Evolutionary conservation across 495 filamentous ascomycete species (phyloP).

Genomic region (Schizothecium vesticola): DNA sequence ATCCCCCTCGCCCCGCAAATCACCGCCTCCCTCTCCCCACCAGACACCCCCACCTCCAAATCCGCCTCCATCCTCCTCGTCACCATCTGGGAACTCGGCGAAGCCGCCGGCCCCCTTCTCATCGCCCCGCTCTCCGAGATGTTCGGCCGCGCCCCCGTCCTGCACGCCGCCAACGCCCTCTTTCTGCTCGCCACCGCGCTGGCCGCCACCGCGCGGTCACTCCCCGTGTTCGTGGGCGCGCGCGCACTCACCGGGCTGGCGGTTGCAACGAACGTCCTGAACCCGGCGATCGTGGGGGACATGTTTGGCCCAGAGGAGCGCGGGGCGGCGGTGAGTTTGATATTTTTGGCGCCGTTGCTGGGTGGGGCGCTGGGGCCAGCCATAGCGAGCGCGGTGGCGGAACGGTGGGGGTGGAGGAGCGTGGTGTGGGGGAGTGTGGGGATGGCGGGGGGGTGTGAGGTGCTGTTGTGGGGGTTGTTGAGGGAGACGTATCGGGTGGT

Average conservation of each 20-base stretch:
- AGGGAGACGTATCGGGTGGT: conserved; percentile 47
- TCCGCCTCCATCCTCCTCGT: conserved; percentile 50
- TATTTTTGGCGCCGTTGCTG: conserved; percentile 45
- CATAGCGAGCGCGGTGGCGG: conserved; percentile 55
- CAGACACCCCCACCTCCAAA: conserved; percentile 28
- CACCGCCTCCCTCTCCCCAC: conserved; percentile 39
- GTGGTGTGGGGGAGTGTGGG: conserved; percentile 50
- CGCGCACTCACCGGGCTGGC: conserved; percentile 48
- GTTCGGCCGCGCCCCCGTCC: conserved; percentile 49
- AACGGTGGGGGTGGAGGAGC: conserved; percentile 53
- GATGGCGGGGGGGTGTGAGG: conserved; percentile 43
- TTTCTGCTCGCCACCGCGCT: conserved; percentile 45
- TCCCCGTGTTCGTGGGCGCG: conserved; percentile 41
- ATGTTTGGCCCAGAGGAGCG: conserved; percentile 47
- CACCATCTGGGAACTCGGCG: conserved; percentile 54
- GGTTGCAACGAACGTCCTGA: conserved; percentile 51
- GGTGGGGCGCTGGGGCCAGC: conserved; percentile 55
- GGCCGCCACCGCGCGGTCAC: conserved; percentile 37
- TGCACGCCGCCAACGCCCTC: conserved; percentile 47
- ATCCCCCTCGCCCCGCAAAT: conserved; percentile 50
- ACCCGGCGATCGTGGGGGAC: conserved; percentile 55
- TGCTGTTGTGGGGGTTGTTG: conserved; percentile 42
- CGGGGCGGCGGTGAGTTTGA: conserved; percentile 46
- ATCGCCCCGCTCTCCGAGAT: conserved; percentile 56
- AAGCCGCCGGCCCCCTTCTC: conserved; percentile 52